Base-by-base conservation (phyloP, 495 filamentous ascomycete genomes). In the Trypethelium eluteriae region DNA sequence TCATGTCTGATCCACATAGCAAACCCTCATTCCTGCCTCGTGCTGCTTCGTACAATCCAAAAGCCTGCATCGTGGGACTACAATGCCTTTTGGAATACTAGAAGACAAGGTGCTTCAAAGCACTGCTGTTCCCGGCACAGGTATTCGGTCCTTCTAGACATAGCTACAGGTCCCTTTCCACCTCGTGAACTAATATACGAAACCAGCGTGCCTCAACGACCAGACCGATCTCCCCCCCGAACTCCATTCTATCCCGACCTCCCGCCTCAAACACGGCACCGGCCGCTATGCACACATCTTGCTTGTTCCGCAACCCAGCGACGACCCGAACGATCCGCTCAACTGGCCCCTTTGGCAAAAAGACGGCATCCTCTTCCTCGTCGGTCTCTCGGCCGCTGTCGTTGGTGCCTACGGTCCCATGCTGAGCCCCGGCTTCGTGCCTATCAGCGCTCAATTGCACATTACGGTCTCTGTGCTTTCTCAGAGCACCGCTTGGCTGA, bases 301-400 rank as follows among this genome's bases (percentile, higher is more conserved):
- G 67, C 82, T 96, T 50, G 85, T 91, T 32, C 87, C 90, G 1
- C 90, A 92, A 70, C 90, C 90, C 10, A 90, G 85, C 56, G 86
- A 92, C 74, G 88, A 91, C 70, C 89, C 89, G 6, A 90, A 92
- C 71, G 89, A 93, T 73, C 89, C 89, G 3, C 74, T 69, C 49
- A 66, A 73, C 67, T 72, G 72, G 69, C 67, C 69, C 18, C 41
- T 59, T 16, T 71, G 69, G 69, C 32, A 65, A 36, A 71, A 71
- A 49, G 69, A 71, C 61, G 35, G 66, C 12, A 62, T 84, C 14
- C 78, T 83, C 0, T 78, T 84, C 64, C 73, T 86, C 64, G 77
- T 85, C 14, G 81, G 82, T 63, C 75, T 86, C 44, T 75, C 80
- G 5, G 79, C 82, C 4, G 82, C 80, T 1, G 80, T 86, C 3